Conservation (phyloP, 306 rosid species). For the Lagenaria siceraria region DNA sequence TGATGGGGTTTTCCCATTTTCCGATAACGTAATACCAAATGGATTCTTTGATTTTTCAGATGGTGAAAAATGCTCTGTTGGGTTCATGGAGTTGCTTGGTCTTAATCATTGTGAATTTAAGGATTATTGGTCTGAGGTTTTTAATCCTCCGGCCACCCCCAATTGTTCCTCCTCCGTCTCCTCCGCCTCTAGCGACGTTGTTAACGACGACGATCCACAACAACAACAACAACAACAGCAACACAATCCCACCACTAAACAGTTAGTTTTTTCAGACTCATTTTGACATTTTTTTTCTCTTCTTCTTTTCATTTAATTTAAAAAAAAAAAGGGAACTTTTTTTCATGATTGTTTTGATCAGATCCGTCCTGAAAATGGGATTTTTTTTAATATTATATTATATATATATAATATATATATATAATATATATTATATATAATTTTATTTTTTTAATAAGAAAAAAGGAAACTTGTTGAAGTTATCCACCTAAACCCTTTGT, state of each 20-base stretch:
- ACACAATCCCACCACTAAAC: slow-evolving; percentile 36
- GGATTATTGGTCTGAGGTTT: slow-evolving; percentile 28
- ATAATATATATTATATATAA: no score
- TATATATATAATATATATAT: no score
- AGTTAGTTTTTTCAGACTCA: slow-evolving; percentile 32
- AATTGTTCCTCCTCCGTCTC: slow-evolving; percentile 51
- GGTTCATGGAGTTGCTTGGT: slow-evolving; percentile 10
- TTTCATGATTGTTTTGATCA: background rate
- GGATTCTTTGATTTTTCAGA: background rate
- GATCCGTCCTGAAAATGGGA: background rate
- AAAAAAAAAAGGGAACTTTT: no score
- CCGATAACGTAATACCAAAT: background rate
- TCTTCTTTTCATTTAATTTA: background rate
- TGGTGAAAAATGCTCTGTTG: background rate
- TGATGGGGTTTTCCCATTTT: background rate
- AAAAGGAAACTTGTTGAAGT: no score
- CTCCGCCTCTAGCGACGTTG: slow-evolving; percentile 48
- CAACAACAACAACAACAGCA: slow-evolving; percentile 21
- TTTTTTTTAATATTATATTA: background rate
- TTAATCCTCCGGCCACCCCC: slow-evolving; percentile 47
- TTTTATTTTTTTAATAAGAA: no score
- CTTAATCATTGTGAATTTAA: background rate
- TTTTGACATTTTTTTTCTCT: background rate
- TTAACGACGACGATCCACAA: slow-evolving; percentile 8
- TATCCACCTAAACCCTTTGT: no score